These are phyloP conservation scores for Crucihimalaya himalaica DNA, from an alignment of 345 rosid species.

Conservation along the genomic window DNA sequence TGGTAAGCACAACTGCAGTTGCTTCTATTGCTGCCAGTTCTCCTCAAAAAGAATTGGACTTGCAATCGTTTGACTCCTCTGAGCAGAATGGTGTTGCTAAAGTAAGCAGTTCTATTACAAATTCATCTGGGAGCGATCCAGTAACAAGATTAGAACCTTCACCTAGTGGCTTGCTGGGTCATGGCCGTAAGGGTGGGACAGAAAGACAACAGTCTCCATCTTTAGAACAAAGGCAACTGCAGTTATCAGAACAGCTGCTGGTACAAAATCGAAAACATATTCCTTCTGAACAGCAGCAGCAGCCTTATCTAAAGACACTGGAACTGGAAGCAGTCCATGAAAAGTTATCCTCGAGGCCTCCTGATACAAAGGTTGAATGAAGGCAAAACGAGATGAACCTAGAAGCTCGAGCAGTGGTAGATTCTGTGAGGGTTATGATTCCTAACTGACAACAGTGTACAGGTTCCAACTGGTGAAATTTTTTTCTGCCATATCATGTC, in stretches of 20 bases:
- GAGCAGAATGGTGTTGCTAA: slow-evolving; percentile 43
- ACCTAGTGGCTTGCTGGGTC: slow-evolving; percentile 5
- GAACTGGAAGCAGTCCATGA: slow-evolving; percentile 50
- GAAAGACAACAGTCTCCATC: slow-evolving; percentile 42
- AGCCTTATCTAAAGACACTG: slow-evolving; percentile 35
- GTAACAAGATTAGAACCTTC: slow-evolving; percentile 37
- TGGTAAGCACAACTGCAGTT: slow-evolving; percentile 32
- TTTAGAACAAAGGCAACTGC: slow-evolving; percentile 48
- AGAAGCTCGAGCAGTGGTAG: slow-evolving; percentile 46
- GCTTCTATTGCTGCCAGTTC: slow-evolving; percentile 44
- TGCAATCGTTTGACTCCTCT: slow-evolving; percentile 45
- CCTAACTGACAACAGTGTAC: slow-evolving; percentile 67
- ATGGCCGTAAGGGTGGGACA: slow-evolving; percentile 47
- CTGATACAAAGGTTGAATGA: slow-evolving; percentile 64
- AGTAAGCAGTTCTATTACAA: slow-evolving; percentile 39
- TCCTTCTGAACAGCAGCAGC: slow-evolving; percentile 19
- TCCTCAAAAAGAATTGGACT: slow-evolving; percentile 60
- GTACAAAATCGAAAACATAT: slow-evolving; percentile 28
- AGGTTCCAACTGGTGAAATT: slow-evolving; percentile 50
- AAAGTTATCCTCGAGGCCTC: slow-evolving; percentile 23
- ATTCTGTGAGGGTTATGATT: slow-evolving; percentile 52
- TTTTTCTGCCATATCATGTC: not conserved
- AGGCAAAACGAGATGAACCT: slow-evolving; percentile 33
- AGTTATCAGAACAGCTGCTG: slow-evolving; percentile 47
- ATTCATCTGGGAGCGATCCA: slow-evolving; percentile 51